Evolutionary conservation across 2,329 filamentous ascomycete species (phyloP).

Genomic region (Lojkania enalia): DNA sequence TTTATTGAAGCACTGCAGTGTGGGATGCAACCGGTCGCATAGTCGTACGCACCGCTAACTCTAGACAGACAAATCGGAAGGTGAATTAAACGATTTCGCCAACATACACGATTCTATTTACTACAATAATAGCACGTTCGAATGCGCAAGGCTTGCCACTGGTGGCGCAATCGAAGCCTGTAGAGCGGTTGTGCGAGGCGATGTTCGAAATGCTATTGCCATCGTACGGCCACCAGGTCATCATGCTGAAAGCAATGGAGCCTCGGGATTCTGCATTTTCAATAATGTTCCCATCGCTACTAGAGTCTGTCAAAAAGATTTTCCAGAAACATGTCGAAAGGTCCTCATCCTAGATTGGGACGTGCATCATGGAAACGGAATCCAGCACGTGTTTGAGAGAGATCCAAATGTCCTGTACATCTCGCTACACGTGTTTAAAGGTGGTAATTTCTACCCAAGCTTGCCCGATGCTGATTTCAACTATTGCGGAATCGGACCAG

Average conservation of each 20-base stretch:
- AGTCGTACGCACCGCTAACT: constrained; percentile 15
- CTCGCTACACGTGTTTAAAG: constrained; percentile 85
- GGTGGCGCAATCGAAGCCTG: constrained; percentile 96
- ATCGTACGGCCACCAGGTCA: constrained; percentile 94
- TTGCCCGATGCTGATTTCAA: constrained; percentile 61
- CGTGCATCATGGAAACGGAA: constrained; percentile 81
- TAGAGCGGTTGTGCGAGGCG: constrained; percentile 79
- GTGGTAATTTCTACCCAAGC: constrained; percentile 82
- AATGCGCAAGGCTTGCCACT: constrained; percentile 79
- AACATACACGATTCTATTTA: constrained; percentile 52
- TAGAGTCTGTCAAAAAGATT: constrained; percentile 81
- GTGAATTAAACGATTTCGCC: constrained; percentile 71
- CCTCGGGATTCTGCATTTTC: constrained; percentile 96
- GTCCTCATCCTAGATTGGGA: constrained; percentile 92
- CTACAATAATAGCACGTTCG: constrained; percentile 76
- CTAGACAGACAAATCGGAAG: constrained; percentile 48
- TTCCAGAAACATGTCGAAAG: constrained; percentile 79
- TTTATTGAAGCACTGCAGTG: constrained; percentile 69
- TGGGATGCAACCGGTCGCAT: constrained; percentile 28
- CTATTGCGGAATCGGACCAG: constrained; percentile 61
- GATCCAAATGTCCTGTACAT: constrained; percentile 96
- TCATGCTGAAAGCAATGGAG: constrained; percentile 82
- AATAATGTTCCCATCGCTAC: constrained; percentile 96
- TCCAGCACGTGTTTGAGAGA: constrained; percentile 94
- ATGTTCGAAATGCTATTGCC: constrained; percentile 92